phyloP scores from a whole-genome alignment of 148 eudicot genomes.

The Spergularia bocconei region DNA sequence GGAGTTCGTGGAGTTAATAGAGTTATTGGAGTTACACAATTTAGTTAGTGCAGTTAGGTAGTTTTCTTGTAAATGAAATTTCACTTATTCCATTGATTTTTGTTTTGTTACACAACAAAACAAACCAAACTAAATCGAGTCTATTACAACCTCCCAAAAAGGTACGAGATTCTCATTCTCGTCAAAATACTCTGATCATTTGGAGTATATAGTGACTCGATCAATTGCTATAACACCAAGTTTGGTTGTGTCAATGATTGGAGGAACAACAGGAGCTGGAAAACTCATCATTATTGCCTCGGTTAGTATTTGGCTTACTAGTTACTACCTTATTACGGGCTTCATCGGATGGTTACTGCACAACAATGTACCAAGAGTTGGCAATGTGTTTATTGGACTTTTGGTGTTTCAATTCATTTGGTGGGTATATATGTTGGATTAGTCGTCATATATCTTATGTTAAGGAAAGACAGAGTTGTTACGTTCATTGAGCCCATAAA shows the following conservation, averaged over 20 bases:
- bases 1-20: too few species aligned
- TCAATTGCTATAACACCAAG: slow-evolving; percentile 82
- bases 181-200: too few species aligned
- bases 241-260: slow-evolving; percentile 68
- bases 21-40: too few species aligned
- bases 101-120: too few species aligned
- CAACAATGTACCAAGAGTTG: slow-evolving; percentile 65
- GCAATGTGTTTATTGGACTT: slow-evolving; percentile 64
- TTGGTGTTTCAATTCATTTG: slow-evolving; percentile 71
- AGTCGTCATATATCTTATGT: slow-evolving; percentile 63
- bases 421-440: slow-evolving; percentile 59
- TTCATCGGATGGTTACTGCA: slow-evolving; percentile 77
- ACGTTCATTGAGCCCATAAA: slow-evolving; percentile 57
- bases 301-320: too few species aligned
- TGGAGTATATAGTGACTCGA: slow-evolving; percentile 76
- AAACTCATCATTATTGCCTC: slow-evolving; percentile 85
- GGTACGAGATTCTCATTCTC: too few species aligned
- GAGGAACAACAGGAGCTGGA: slow-evolving; percentile 78
- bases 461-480: slow-evolving; percentile 60
- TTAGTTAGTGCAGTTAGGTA: too few species aligned
- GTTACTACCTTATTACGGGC: slow-evolving; percentile 66
- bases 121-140: too few species aligned
- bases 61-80: too few species aligned
- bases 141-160: too few species aligned
- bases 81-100: too few species aligned